Conservation (phyloP, 2,329 filamentous ascomycete genomes). For the Exophiala phaeomuriformis region DNA sequence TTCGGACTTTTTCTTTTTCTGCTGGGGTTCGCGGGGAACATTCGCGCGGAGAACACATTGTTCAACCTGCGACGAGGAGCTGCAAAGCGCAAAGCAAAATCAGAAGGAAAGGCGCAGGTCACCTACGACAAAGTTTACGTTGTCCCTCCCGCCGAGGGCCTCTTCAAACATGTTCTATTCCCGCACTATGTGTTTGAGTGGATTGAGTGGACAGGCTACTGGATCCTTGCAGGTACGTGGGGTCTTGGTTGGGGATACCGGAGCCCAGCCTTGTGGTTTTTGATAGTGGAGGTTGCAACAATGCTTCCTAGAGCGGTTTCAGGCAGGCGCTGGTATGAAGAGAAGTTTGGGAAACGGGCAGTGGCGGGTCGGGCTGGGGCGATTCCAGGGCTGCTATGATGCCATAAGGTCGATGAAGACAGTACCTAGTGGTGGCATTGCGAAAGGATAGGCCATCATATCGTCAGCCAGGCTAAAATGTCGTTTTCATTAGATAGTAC, state of each 20-base stretch:
- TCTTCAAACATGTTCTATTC: slow-evolving; percentile 72
- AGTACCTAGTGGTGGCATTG: background rate
- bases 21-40: slow-evolving; percentile 69
- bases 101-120: slow-evolving; percentile 34
- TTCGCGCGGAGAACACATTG: slow-evolving; percentile 82
- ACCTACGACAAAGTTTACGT: slow-evolving; percentile 75
- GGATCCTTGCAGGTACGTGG: slow-evolving; percentile 48
- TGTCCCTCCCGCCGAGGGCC: slow-evolving; percentile 68
- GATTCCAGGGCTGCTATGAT: slow-evolving; percentile 41
- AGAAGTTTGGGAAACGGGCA: slow-evolving; percentile 79
- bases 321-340: slow-evolving; percentile 77
- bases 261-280: slow-evolving; percentile 69
- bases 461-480: background rate
- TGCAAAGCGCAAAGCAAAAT: slow-evolving; percentile 31
- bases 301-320: slow-evolving; percentile 83
- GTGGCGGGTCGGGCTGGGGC: slow-evolving; percentile 69
- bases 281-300: slow-evolving; percentile 78
- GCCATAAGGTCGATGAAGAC: background rate
- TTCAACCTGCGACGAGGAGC: slow-evolving; percentile 75
- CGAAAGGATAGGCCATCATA: background rate
- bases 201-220: slow-evolving; percentile 91
- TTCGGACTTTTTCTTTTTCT: slow-evolving; percentile 69
- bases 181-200: slow-evolving; percentile 96
- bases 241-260: slow-evolving; percentile 48
- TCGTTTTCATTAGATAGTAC: background rate